Evolutionary conservation across 2,329 filamentous ascomycete species (phyloP).

Genomic region (Aspergillus udagawae): DNA sequence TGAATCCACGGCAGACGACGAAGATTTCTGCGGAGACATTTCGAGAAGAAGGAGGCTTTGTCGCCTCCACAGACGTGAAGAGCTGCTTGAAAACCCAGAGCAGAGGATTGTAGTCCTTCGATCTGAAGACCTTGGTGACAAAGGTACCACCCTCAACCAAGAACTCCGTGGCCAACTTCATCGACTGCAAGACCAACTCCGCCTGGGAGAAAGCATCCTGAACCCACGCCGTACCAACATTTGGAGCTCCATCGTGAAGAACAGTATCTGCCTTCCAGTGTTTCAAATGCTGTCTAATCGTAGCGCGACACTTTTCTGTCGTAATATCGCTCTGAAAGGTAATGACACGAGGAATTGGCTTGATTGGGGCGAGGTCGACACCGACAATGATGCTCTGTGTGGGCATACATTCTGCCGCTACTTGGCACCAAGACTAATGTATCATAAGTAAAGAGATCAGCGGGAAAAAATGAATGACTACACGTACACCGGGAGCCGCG

Average conservation of each 20-base stretch:
- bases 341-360: constrained; percentile 88
- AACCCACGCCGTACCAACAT: constrained; percentile 96
- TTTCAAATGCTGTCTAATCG: constrained; percentile 84
- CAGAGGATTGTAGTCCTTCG: constrained; percentile 92
- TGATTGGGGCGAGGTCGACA: constrained; percentile 92
- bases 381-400: constrained; percentile 84
- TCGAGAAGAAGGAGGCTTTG: constrained; percentile 90
- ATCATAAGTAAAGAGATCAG: constrained; percentile 16
- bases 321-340: constrained; percentile 98
- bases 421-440: constrained; percentile 83
- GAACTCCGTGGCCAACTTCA: constrained; percentile 95
- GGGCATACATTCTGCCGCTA: constrained; percentile 93
- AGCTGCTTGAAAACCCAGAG: constrained; percentile 98
- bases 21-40: constrained; percentile 99
- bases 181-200: constrained; percentile 80
- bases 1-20: constrained; percentile 92
- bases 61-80: constrained; percentile 92
- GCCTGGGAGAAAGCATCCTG: constrained; percentile 98
- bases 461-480: neutral
- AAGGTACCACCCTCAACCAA: constrained; percentile 84
- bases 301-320: constrained; percentile 89
- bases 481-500: constrained; percentile 81
- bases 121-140: constrained; percentile 95
- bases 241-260: constrained; percentile 93
- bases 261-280: constrained; percentile 96